These are phyloP conservation scores for Datura wrightii DNA, from an alignment of 257 asterid genomes.

Conservation along the genomic window DNA sequence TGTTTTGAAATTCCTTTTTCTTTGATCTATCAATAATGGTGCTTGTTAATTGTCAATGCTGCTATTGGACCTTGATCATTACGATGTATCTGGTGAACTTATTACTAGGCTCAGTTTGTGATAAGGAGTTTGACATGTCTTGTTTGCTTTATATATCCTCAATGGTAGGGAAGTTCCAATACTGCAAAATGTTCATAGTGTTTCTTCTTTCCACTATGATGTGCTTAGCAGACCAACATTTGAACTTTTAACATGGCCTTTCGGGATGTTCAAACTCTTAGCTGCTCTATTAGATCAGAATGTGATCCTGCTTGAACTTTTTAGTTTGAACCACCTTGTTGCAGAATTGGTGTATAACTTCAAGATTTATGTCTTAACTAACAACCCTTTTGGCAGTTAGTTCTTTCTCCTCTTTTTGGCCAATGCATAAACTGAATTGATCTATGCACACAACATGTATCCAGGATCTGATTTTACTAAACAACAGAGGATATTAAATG, in stretches of 20 bases:
- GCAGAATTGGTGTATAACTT: neutral
- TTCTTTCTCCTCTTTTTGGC: conserved; percentile 22
- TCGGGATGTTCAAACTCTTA: neutral
- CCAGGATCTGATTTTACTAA: conserved; percentile 47
- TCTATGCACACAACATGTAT: conserved; percentile 27
- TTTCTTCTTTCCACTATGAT: conserved; percentile 14
- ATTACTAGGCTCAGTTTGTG: conserved; percentile 19
- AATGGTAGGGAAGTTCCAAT: conserved; percentile 10
- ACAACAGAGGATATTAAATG: conserved; percentile 44
- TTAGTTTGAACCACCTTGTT: conserved; percentile 2
- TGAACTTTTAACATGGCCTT: conserved; percentile 5
- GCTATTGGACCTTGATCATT: neutral
- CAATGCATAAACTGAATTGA: conserved; percentile 19
- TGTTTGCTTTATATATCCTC: conserved; percentile 9
- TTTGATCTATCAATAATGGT: conserved; percentile 6
- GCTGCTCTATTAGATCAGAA: conserved; percentile 10
- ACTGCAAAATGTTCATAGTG: neutral
- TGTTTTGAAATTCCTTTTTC: neutral
- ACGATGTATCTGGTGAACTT: conserved; percentile 5
- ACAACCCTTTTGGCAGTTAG: neutral
- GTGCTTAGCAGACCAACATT: conserved; percentile 20
- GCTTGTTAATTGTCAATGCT: conserved; percentile 18
- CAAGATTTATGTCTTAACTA: neutral
- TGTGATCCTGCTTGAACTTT: conserved; percentile 7
- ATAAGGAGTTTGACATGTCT: neutral